Conservation (phyloP, 805 yeast species). For the Metschnikowia peoriensis region DNA sequence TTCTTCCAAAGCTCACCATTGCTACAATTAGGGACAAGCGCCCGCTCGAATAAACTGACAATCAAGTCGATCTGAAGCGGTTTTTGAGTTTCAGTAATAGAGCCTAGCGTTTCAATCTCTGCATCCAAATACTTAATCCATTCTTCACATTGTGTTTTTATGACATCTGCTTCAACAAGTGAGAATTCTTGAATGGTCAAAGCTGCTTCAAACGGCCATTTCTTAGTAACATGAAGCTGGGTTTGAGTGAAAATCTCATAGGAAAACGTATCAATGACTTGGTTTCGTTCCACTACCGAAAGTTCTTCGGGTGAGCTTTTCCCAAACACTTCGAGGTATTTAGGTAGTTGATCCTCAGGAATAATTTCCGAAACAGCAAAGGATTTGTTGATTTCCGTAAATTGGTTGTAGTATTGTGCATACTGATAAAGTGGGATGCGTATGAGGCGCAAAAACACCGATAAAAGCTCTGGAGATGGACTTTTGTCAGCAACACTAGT, state of each 20-base stretch:
- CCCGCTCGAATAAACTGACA: constrained; percentile 62
- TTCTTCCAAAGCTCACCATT: constrained; percentile 65
- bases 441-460: constrained; percentile 45
- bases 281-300: constrained; percentile 38
- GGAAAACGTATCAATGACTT: constrained; percentile 44
- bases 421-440: constrained; percentile 81
- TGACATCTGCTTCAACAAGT: constrained; percentile 36
- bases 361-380: constrained; percentile 30
- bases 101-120: constrained; percentile 33
- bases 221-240: constrained; percentile 50
- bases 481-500: constrained; percentile 11
- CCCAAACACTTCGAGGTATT: constrained; percentile 23
- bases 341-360: constrained; percentile 16
- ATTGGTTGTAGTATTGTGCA: constrained; percentile 64
- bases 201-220: constrained; percentile 73
- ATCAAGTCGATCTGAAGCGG: constrained; percentile 28
- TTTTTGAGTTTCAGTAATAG: not conserved
- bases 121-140: constrained; percentile 68
- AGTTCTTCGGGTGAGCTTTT: constrained; percentile 24
- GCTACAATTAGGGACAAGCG: constrained; percentile 65
- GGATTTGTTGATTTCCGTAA: constrained; percentile 38
- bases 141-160: constrained; percentile 41
- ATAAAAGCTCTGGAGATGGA: constrained; percentile 26
- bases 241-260: constrained; percentile 43
- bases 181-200: constrained; percentile 56